Conservation (phyloP, 1,284 basidiomycete genomes). For the Sporisorium reilianum region DNA sequence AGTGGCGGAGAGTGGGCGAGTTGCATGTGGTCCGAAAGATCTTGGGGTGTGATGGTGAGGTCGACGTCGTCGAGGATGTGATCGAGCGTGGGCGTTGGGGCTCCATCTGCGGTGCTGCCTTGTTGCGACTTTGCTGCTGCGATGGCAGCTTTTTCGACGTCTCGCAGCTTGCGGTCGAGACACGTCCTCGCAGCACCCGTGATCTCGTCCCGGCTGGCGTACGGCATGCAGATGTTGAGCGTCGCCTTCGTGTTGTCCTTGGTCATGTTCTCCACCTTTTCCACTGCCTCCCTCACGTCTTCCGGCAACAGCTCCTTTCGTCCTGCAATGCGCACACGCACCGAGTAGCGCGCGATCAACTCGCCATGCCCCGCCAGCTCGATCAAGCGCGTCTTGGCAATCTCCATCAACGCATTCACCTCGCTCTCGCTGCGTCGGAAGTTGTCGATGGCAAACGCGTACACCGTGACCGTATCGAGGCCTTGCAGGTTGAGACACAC, state of each 20-base stretch:
- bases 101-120: not conserved
- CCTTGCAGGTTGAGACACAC: conserved; percentile 62
- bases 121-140: conserved; percentile 9
- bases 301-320: conserved; percentile 80
- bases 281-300: conserved; percentile 79
- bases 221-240: conserved; percentile 94
- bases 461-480: conserved; percentile 80
- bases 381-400: conserved; percentile 83
- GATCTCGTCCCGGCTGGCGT: conserved; percentile 94
- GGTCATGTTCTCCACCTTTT: conserved; percentile 84
- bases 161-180: conserved; percentile 33
- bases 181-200: conserved; percentile 33
- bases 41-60: conserved; percentile 16
- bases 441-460: conserved; percentile 97
- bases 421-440: conserved; percentile 90
- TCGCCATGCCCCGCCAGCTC: conserved; percentile 83
- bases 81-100: not conserved
- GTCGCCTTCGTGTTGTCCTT: conserved; percentile 83
- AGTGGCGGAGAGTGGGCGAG: conserved; percentile 80
- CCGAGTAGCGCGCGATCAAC: conserved; percentile 74
- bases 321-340: conserved; percentile 87
- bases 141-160: conserved; percentile 35
- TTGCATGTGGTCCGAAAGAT: conserved; percentile 52
- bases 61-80: conserved; percentile 16
- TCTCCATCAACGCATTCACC: conserved; percentile 85